These are phyloP conservation scores for Fusarium protoensiforme DNA, from an alignment of 2,329 filamentous ascomycete species.

Conservation along the genomic window DNA sequence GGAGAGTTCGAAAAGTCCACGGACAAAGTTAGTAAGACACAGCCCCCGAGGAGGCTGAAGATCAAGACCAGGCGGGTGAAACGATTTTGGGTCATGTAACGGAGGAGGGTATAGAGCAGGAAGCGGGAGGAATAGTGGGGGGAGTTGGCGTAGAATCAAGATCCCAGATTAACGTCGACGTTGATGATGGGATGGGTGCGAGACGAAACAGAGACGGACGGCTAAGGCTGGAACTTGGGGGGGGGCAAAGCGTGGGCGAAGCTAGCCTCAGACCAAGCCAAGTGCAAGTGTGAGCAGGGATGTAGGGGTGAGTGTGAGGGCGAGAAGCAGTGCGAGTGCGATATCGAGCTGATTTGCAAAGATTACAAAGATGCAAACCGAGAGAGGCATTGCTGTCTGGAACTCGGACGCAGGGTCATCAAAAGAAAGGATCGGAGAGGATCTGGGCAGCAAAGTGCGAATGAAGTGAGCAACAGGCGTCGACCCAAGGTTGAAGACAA, in stretches of 20 bases:
- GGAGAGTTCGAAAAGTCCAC: conserved; percentile 42
- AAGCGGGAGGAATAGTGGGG: conserved; percentile 37
- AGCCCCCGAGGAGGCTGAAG: conserved; percentile 56
- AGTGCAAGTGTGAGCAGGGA: conserved; percentile 26
- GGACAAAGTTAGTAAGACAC: conserved; percentile 60
- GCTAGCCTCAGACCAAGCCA: conserved; percentile 34
- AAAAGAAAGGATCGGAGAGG: conserved; percentile 21
- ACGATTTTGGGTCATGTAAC: conserved; percentile 47
- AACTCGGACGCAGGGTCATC: conserved; percentile 17
- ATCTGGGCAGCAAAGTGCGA: conserved; percentile 18
- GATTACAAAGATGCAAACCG: conserved; percentile 41
- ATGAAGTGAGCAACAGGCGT: conserved; percentile 17
- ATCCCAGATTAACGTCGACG: conserved; percentile 27
- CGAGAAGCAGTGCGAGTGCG: conserved; percentile 30
- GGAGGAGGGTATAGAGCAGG: conserved; percentile 42
- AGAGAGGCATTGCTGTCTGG: conserved; percentile 43
- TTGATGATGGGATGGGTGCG: conserved; percentile 2
- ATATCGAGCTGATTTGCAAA: conserved; percentile 19
- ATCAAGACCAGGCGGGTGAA: conserved; percentile 37
- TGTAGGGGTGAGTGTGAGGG: conserved; percentile 27
- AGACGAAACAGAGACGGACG: conserved; percentile 38
- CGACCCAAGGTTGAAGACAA: conserved; percentile 36
- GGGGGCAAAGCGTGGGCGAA: conserved; percentile 33
- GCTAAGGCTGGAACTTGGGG: conserved; percentile 26
- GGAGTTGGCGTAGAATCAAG: conserved; percentile 40